Evolutionary conservation across 2,329 filamentous ascomycete genomes (phyloP).

Genomic region (Keithomyces neogunnii): DNA sequence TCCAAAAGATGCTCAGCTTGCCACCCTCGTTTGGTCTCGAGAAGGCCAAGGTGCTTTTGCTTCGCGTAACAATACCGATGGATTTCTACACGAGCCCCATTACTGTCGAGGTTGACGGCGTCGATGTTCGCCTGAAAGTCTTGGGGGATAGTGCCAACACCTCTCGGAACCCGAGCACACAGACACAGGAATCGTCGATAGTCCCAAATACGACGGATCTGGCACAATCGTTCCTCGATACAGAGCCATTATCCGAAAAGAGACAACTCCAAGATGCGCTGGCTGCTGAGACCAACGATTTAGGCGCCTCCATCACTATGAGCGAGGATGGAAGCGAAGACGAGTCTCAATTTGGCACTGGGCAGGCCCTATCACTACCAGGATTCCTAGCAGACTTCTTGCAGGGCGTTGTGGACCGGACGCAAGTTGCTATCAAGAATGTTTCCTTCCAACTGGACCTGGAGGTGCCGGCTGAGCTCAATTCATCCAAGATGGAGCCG

Average conservation of each 20-base stretch:
- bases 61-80: constrained; percentile 77
- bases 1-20: constrained; percentile 65
- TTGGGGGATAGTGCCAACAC: constrained; percentile 20
- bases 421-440: constrained; percentile 56
- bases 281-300: constrained; percentile 50
- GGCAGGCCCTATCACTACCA: constrained; percentile 60
- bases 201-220: constrained; percentile 66
- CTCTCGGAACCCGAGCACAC: constrained; percentile 33
- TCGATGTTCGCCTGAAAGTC: constrained; percentile 61
- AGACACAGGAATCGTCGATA: constrained; percentile 20
- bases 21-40: constrained; percentile 63
- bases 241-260: constrained; percentile 58
- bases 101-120: constrained; percentile 69
- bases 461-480: constrained; percentile 42
- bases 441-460: constrained; percentile 60
- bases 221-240: constrained; percentile 69
- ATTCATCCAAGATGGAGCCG: constrained; percentile 38
- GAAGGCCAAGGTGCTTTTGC: constrained; percentile 64
- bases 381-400: constrained; percentile 63
- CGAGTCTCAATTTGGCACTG: constrained; percentile 56
- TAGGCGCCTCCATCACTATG: constrained; percentile 50
- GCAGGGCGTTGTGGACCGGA: constrained; percentile 64
- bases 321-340: constrained; percentile 58
- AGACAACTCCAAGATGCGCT: constrained; percentile 62
- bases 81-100: constrained; percentile 84